phyloP scores from a whole-genome alignment of 1,284 basidiomycete species.

The Papiliotrema flavescens region DNA sequence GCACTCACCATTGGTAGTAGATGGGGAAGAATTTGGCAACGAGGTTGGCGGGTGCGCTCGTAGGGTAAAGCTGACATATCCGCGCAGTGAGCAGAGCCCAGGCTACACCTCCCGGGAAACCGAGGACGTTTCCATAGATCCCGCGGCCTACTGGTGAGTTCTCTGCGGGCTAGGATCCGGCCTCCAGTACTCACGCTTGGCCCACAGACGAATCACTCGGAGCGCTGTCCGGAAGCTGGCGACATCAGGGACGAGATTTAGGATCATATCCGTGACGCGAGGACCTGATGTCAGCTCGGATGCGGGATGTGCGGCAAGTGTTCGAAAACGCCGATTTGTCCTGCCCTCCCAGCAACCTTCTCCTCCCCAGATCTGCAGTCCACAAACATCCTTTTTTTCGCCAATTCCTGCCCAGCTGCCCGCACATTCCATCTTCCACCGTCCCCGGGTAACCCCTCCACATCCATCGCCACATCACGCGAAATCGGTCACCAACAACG shows the following conservation, averaged over 20 bases:
- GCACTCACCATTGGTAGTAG: conserved; percentile 84
- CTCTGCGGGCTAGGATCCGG: background rate
- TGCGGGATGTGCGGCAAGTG: too few relatives aligned
- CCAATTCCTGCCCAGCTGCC: too few relatives aligned
- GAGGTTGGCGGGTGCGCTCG: conserved; percentile 87
- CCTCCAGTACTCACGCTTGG: conserved; percentile 64
- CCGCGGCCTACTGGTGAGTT: conserved; percentile 64
- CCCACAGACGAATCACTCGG: conserved; percentile 97
- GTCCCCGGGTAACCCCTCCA: too few relatives aligned
- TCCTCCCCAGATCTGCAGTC: too few relatives aligned
- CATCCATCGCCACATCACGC: too few relatives aligned
- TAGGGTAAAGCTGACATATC: conserved; percentile 98
- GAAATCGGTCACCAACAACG: conserved; percentile 18
- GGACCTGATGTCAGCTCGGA: conserved; percentile 68
- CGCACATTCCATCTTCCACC: too few relatives aligned
- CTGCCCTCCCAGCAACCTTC: too few relatives aligned
- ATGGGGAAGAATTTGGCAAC: conserved; percentile 97
- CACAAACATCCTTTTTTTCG: too few relatives aligned
- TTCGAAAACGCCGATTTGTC: too few relatives aligned
- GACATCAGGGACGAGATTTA: conserved; percentile 92
- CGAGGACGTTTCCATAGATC: conserved; percentile 97
- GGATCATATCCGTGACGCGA: conserved; percentile 92
- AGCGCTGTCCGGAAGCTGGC: conserved; percentile 90
- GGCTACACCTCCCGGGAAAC: conserved; percentile 95
- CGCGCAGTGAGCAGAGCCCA: conserved; percentile 98